These are phyloP conservation scores for Sarcocystis neurona DNA, from an alignment of 169 alveolate species.

Conservation along the genomic window DNA sequence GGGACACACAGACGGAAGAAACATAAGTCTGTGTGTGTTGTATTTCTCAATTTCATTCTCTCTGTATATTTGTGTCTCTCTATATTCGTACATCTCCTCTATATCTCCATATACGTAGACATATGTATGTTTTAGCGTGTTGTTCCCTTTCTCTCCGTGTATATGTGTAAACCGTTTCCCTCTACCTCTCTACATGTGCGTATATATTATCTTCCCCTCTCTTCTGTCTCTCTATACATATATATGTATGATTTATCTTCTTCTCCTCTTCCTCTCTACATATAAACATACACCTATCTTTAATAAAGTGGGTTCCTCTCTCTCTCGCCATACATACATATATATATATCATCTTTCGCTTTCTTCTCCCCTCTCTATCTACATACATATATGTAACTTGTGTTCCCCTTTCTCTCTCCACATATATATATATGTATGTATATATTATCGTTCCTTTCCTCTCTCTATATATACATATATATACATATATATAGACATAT, in stretches of 20 bases:
- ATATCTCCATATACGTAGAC: no score
- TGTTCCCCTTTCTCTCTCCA: no score
- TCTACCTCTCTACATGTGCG: background rate
- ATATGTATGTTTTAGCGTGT: background rate
- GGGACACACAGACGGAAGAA: background rate
- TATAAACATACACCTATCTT: background rate
- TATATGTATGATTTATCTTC: background rate
- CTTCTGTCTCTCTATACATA: background rate
- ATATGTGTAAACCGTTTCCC: no score
- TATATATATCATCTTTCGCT: background rate
- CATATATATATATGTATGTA: background rate
- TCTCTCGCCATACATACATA: background rate
- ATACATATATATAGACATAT: background rate
- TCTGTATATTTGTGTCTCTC: no score
- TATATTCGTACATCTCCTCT: no score
- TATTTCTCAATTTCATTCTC: no score
- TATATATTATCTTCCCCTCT: background rate
- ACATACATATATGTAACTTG: background rate
- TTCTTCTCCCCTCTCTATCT: background rate
- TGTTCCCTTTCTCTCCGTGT: background rate
- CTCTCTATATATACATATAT: background rate
- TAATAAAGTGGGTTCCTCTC: no score
- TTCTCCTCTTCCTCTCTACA: background rate
- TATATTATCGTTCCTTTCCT: background rate
- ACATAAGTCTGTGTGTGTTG: background rate